Conservation (phyloP, 148 eudicot species). For the Spergularia bocconei region DNA sequence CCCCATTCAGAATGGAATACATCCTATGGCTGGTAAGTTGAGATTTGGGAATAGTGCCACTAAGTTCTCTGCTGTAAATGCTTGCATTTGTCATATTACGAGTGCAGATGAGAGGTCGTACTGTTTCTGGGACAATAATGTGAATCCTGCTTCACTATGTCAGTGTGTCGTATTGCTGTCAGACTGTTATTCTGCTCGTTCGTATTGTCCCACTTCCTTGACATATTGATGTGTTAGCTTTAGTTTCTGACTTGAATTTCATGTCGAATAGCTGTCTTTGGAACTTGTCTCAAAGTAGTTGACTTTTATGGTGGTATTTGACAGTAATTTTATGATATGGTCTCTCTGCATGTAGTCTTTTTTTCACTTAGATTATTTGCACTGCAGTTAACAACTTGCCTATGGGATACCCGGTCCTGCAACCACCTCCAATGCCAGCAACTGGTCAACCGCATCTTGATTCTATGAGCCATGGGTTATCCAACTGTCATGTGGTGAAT, state of each 20-base stretch:
- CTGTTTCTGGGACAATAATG: too few relatives aligned
- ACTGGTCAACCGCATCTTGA: slow-evolving; percentile 91
- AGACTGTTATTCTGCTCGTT: too few relatives aligned
- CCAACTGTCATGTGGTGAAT: slow-evolving; percentile 86
- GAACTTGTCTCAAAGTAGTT: neutral
- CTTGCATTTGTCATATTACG: too few relatives aligned
- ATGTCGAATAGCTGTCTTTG: neutral
- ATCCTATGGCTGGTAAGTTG: slow-evolving; percentile 81
- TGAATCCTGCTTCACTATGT: too few relatives aligned
- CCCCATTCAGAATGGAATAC: slow-evolving; percentile 90
- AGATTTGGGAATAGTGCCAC: neutral
- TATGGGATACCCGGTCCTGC: slow-evolving; percentile 98
- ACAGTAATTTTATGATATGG: neutral
- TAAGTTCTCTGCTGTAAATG: neutral
- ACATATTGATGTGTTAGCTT: too few relatives aligned
- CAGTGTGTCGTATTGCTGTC: too few relatives aligned
- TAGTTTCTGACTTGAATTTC: too few relatives aligned
- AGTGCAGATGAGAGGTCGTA: too few relatives aligned
- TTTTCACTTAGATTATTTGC: slow-evolving; percentile 35
- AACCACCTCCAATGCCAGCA: slow-evolving; percentile 68
- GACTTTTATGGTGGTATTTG: neutral
- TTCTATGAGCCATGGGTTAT: slow-evolving; percentile 69
- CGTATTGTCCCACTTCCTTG: too few relatives aligned
- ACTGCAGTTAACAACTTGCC: slow-evolving; percentile 93
- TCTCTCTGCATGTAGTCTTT: neutral